Conservation (phyloP, 495 filamentous ascomycete genomes). For the Aspergillus cavernicola region DNA sequence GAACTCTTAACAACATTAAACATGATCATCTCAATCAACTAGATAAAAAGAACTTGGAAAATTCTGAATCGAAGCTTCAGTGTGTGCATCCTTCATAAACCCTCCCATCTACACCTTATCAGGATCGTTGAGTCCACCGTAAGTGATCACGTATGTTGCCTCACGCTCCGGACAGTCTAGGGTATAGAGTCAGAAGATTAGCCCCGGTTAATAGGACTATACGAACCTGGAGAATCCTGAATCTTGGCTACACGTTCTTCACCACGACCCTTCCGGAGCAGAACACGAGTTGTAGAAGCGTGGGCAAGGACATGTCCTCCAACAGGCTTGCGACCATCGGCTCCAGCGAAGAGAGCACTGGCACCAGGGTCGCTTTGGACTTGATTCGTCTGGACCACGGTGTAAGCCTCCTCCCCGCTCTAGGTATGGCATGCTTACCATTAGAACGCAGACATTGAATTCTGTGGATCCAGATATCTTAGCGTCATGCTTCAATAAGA, state of each 20-base stretch:
- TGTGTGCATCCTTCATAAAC: not conserved
- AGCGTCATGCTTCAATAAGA: not conserved
- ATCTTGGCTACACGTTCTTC: conserved; percentile 80
- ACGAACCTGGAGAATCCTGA: conserved; percentile 68
- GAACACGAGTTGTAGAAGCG: conserved; percentile 69
- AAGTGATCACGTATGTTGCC: conserved; percentile 76
- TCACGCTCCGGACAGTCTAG: conserved; percentile 72
- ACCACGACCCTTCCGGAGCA: conserved; percentile 72
- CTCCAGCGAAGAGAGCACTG: conserved; percentile 72
- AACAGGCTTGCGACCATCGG: conserved; percentile 71
- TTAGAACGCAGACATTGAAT: conserved; percentile 73
- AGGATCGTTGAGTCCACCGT: conserved; percentile 71
- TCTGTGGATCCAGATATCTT: conserved; percentile 36
- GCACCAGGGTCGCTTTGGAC: conserved; percentile 80
- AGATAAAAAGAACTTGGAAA: not conserved
- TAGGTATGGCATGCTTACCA: conserved; percentile 42
- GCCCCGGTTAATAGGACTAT: not conserved
- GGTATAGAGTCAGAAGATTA: conserved; percentile 6
- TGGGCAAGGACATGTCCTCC: conserved; percentile 80
- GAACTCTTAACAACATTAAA: not conserved
- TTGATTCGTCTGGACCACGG: conserved; percentile 62
- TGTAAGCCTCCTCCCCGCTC: not conserved
- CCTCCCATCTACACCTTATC: conserved; percentile 47
- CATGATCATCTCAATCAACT: not conserved
- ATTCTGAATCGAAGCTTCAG: not conserved